Evolutionary conservation across 495 filamentous ascomycete genomes (phyloP), one percentile per base, ranked within the genome.

Genomic region (Penicillium ucsense): DNA sequence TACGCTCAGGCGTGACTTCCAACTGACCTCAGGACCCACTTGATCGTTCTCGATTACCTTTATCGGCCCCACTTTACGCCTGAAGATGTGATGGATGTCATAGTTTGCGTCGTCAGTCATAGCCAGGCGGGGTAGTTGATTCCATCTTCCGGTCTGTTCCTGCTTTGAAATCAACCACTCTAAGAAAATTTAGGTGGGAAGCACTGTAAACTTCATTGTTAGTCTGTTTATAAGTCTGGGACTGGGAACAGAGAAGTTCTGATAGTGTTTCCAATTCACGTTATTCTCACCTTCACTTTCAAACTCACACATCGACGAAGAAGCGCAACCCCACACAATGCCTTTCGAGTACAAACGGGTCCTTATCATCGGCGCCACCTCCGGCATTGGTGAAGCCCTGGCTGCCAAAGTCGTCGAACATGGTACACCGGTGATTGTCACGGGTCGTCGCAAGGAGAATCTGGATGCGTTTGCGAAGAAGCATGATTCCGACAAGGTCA

Each of bases 281-380:
- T 31, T 41, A 5, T 27, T 27, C 39, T 31, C 39, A 20, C 20
- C 20, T 1, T 31, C 5, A 8, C 9, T 9, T 12, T 29, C 3
- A n/a, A 10, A 0, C 4, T 9, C 8, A 30, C 8, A 40, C 38
- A 5, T 29, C 1, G 28, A 31, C 32, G 20, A 20, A 20, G 20
- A 20, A 20, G 20, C 20, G 20, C 20, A 20, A 20, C 1, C 20
- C 20, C 20, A 20, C 20, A 38, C 9, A 29, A 66, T 63, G 58
- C 36, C 52, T 4, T 66, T 63, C 38, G 11, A 33, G 0, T 88
- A 86, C 62, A 82, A 83, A 49, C 82, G 77, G 47, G 77, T 86
- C 31, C 80, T 89, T 12, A 55, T 88, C 46, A 71, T 87, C 43
- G 84, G 86, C 29, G 84, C 83, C 35, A 88, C 84, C 8, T 77